Evolutionary conservation across 78 protist genomes (phyloP), one percentile per base, ranked within the genome.

Genomic region (Dictyostelium capitatum): DNA sequence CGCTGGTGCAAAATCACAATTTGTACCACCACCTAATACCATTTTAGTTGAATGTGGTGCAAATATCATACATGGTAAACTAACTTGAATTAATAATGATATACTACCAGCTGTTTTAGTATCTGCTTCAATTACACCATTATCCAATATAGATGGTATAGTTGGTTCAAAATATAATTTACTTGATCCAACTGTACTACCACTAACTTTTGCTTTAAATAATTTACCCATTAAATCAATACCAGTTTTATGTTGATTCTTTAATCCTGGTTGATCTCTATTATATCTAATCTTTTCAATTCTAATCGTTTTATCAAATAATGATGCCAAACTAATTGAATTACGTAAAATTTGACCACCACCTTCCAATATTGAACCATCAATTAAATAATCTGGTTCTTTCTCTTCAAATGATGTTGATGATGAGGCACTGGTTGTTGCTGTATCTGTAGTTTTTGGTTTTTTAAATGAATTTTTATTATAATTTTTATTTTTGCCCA

Each of bases 301-400:
- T 50, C 19, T 30, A 30, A 96, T 80, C 0, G 81, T n/a, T 53
- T 81, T 94, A 15, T 59, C 25, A 25, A 56, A 79, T 23, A 96
- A 32, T 53, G 95, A 48, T 9, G 97, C 79, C 1, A 37, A 1
- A 37, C 43, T 37, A 4, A 89, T 53, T 46, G 90, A 53, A 78
- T 96, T 96, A 50, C 97, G 91, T 5, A 96, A 28, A 11, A 96
- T 81, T 84, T 96, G 97, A 41, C 97, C 97, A 6, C 97, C 97
- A 59, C 97, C 97, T 30, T 95, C 97, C 14, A 95, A n/a, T 19
- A 89, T 43, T 15, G 93, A 83, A 6, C 97, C 97, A 89, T 92
- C 96, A 20, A 92, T 67, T 37, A 28, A 43, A 37, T 37, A 72
- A 41, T 28, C 43, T 37, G 80, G 82, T 43, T 51, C 54, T 41